These are phyloP conservation scores for Aspergillus diversus DNA, from an alignment of 495 filamentous ascomycete species.

Conservation along the genomic window DNA sequence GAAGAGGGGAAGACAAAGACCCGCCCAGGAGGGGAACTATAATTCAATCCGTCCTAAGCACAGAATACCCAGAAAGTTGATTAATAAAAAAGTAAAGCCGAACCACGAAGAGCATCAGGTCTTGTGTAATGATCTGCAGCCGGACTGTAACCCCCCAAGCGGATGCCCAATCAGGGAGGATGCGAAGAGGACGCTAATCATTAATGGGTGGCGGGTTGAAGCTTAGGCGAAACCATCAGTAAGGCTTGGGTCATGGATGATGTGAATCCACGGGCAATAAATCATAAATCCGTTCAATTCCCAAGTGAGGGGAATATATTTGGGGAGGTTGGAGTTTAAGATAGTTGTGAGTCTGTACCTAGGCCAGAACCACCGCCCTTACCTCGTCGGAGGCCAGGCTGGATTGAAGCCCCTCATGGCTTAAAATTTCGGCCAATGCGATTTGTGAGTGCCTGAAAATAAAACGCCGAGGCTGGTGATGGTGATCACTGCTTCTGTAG, in stretches of 20 bases:
- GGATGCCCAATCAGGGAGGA: conserved; percentile 16
- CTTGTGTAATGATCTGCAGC: background rate
- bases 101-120: background rate
- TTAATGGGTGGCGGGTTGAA: conserved; percentile 22
- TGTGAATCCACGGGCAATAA: background rate
- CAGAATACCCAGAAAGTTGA: background rate
- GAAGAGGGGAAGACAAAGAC: background rate
- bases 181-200: conserved; percentile 9
- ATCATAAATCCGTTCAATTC: background rate
- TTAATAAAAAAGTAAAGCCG: background rate
- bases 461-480: too few species aligned
- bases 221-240: conserved; percentile 14
- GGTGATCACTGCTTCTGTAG: too few species aligned
- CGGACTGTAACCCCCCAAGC: conserved; percentile 8
- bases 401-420: too few species aligned
- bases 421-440: too few species aligned
- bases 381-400: too few species aligned
- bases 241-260: conserved; percentile 1
- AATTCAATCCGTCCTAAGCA: background rate
- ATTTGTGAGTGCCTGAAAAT: too few species aligned
- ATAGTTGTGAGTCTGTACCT: background rate
- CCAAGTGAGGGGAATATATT: background rate
- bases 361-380: too few species aligned
- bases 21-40: background rate
- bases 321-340: conserved; percentile 14